Conservation (phyloP, 352 stramenopile species). For the Phytophthora cryptogea region DNA sequence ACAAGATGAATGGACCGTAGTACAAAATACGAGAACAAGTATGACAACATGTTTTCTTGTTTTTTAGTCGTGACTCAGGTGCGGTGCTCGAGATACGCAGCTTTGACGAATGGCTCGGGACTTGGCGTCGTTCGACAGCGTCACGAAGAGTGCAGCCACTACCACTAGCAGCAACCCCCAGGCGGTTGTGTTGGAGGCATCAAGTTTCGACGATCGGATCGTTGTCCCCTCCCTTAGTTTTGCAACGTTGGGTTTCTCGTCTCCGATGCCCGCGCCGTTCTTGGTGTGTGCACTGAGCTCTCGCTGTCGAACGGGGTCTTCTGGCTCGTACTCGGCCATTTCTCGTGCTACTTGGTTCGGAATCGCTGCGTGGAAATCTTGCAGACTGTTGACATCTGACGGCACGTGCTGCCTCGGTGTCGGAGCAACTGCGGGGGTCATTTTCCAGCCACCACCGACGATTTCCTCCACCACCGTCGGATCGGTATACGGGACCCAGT, state of each 20-base stretch:
- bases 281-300: slow-evolving; percentile 30
- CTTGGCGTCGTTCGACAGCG: slow-evolving; percentile 62
- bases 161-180: slow-evolving; percentile 53
- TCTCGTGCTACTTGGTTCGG: slow-evolving; percentile 12
- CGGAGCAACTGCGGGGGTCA: background rate
- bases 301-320: slow-evolving; percentile 14
- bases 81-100: slow-evolving; percentile 17
- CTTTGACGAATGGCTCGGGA: slow-evolving; percentile 48
- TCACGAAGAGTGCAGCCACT: slow-evolving; percentile 46
- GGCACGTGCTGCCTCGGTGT: slow-evolving; percentile 19
- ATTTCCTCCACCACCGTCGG: slow-evolving; percentile 48
- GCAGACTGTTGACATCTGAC: background rate
- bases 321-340: slow-evolving; percentile 20
- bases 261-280: slow-evolving; percentile 37
- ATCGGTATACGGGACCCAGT: slow-evolving; percentile 66
- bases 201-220: slow-evolving; percentile 19
- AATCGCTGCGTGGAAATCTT: slow-evolving; percentile 11
- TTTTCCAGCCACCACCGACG: slow-evolving; percentile 53
- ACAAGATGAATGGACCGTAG: too few species aligned
- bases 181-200: slow-evolving; percentile 31
- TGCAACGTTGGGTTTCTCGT: slow-evolving; percentile 13
- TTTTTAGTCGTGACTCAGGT: slow-evolving; percentile 17
- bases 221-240: slow-evolving; percentile 43
- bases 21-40: background rate
- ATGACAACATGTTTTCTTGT: background rate